phyloP scores from a whole-genome alignment of 306 rosid species.

The Cucurbita maxima region DNA sequence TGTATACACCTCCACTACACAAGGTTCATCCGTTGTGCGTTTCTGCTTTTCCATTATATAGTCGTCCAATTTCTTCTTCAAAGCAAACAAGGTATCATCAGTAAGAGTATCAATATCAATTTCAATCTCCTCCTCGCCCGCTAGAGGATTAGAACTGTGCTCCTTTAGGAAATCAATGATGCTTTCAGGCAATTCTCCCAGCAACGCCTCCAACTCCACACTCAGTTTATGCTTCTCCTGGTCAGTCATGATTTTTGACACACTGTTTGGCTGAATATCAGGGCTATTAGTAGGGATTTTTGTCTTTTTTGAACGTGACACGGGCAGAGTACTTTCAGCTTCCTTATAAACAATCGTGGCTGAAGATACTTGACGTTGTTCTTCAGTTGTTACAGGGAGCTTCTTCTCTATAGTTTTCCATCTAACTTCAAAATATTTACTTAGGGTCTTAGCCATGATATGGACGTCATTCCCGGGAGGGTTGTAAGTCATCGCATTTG shows the following conservation, averaged over 20 bases:
- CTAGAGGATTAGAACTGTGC: slow-evolving; percentile 33
- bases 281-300: slow-evolving; percentile 23
- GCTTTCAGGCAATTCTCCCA: slow-evolving; percentile 60
- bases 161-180: slow-evolving; percentile 60
- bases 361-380: slow-evolving; percentile 27
- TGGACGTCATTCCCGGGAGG: slow-evolving; percentile 74
- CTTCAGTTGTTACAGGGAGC: slow-evolving; percentile 22
- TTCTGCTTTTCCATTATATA: slow-evolving; percentile 51
- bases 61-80: slow-evolving; percentile 66
- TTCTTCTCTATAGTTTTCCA: slow-evolving; percentile 75
- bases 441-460: slow-evolving; percentile 40
- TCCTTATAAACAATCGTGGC: slow-evolving; percentile 19
- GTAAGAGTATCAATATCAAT: slow-evolving; percentile 73
- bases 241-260: slow-evolving; percentile 27
- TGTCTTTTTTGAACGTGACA: slow-evolving; percentile 45
- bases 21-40: slow-evolving; percentile 36
- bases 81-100: slow-evolving; percentile 49
- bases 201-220: slow-evolving; percentile 49
- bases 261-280: slow-evolving; percentile 26
- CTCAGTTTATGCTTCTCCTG: slow-evolving; percentile 62
- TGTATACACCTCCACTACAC: slow-evolving; percentile 58
- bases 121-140: slow-evolving; percentile 78
- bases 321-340: slow-evolving; percentile 19
- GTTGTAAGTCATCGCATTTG: slow-evolving; percentile 80
- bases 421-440: slow-evolving; percentile 52